Conservation (phyloP, 2,329 filamentous ascomycete species). For the Cercospora zeina region DNA sequence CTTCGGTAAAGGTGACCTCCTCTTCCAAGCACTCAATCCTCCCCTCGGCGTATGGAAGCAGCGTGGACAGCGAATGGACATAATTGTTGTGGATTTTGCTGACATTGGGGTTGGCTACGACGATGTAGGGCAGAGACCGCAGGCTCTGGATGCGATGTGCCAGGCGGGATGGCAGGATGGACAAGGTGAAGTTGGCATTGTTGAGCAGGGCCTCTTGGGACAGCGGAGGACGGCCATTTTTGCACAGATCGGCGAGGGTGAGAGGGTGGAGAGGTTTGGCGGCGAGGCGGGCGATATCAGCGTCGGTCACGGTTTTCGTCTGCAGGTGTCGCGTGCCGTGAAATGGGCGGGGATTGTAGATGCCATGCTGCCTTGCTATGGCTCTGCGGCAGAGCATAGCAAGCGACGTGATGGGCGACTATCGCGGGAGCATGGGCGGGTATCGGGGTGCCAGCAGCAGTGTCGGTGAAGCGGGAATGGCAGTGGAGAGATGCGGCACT, state of each 20-base stretch:
- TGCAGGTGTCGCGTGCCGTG: slow-evolving; percentile 35
- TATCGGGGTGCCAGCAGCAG: not conserved
- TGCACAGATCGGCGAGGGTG: slow-evolving; percentile 84
- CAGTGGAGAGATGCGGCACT: not conserved
- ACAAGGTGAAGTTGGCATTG: slow-evolving; percentile 94
- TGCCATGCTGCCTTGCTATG: slow-evolving; percentile 32
- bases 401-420: slow-evolving; percentile 16
- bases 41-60: slow-evolving; percentile 77
- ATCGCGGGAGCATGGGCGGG: slow-evolving; percentile 22
- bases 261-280: slow-evolving; percentile 75
- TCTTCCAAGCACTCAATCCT: slow-evolving; percentile 77
- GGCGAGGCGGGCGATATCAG: slow-evolving; percentile 76
- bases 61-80: slow-evolving; percentile 83
- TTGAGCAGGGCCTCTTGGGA: slow-evolving; percentile 76
- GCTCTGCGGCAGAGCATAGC: slow-evolving; percentile 37
- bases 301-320: slow-evolving; percentile 58
- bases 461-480: not conserved
- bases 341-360: slow-evolving; percentile 6
- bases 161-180: slow-evolving; percentile 84
- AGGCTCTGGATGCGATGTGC: slow-evolving; percentile 92
- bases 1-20: slow-evolving; percentile 86
- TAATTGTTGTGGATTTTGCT: slow-evolving; percentile 96
- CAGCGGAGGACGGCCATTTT: slow-evolving; percentile 83
- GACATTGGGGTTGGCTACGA: slow-evolving; percentile 96
- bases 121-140: slow-evolving; percentile 92